These are phyloP conservation scores for Botrytis deweyae DNA, from an alignment of 2,329 filamentous ascomycete genomes.

Conservation along the genomic window DNA sequence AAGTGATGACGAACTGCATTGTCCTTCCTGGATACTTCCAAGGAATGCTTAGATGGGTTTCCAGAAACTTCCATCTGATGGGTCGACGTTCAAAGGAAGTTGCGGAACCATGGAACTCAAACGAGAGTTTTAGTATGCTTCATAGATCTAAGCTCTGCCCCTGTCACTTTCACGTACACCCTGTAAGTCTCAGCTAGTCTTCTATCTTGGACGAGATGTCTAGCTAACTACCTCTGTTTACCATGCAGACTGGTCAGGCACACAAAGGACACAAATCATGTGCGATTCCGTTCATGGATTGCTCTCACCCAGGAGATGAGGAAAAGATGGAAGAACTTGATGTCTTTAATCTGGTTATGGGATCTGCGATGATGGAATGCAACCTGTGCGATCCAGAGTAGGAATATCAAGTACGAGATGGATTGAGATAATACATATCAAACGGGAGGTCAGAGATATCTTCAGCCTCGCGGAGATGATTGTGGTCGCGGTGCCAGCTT, in stretches of 20 bases:
- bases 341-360: not conserved
- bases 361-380: not conserved
- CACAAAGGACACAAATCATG: constrained; percentile 23
- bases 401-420: fast-evolving
- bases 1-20: constrained; percentile 24
- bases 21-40: constrained; percentile 21
- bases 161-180: constrained; percentile 26
- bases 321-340: not conserved
- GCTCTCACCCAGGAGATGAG: constrained; percentile 6
- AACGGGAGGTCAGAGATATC: not conserved
- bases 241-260: constrained; percentile 9
- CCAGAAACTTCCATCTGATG: constrained; percentile 25
- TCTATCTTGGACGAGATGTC: no score
- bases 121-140: constrained; percentile 24
- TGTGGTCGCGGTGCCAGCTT: not conserved
- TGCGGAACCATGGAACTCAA: constrained; percentile 8
- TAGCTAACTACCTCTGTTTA: not conserved
- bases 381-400: not conserved
- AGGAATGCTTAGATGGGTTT: constrained; percentile 29
- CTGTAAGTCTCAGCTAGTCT: not conserved
- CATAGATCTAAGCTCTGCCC: constrained; percentile 23
- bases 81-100: constrained; percentile 21
- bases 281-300: constrained; percentile 8
- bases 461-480: not conserved
- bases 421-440: not conserved